Percentiles rank a stretch among this genome's conserved stretches.
Conservation (phyloP, 768 basidiomycete species). For the Mycena leptocephala region DNA sequence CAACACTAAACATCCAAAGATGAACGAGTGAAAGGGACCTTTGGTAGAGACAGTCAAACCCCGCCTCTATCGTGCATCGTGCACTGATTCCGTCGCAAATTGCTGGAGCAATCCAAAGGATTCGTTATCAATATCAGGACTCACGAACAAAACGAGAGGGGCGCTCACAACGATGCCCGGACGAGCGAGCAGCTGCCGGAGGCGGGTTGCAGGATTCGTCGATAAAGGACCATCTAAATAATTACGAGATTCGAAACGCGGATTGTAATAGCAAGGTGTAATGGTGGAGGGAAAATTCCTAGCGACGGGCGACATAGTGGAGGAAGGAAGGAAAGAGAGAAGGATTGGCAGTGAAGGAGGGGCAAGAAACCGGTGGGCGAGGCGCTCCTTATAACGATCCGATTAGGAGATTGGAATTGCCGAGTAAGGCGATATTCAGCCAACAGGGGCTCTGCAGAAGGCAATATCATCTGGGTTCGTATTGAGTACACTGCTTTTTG, state of each 20-base stretch:
- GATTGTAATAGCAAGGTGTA: constrained; percentile 74
- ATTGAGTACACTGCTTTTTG: no score
- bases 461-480: no score
- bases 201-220: constrained; percentile 78
- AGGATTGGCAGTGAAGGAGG: no score
- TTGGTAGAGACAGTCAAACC: constrained; percentile 85
- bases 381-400: no score
- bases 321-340: no score
- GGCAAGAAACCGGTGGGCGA: no score
- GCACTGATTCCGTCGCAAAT: constrained; percentile 74
- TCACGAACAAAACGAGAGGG: background rate
- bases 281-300: background rate
- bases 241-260: constrained; percentile 79
- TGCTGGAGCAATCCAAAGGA: constrained; percentile 75
- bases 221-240: constrained; percentile 81
- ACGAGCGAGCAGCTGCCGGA: constrained; percentile 78
- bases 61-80: constrained; percentile 84
- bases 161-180: constrained; percentile 83
- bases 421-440: no score
- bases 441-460: no score
- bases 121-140: background rate
- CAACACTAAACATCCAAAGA: background rate
- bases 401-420: no score
- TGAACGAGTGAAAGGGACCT: constrained; percentile 58
- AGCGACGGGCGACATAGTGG: background rate